Base-by-base conservation (phyloP, 805 yeast species). In the Hagleromyces aurorensis region DNA sequence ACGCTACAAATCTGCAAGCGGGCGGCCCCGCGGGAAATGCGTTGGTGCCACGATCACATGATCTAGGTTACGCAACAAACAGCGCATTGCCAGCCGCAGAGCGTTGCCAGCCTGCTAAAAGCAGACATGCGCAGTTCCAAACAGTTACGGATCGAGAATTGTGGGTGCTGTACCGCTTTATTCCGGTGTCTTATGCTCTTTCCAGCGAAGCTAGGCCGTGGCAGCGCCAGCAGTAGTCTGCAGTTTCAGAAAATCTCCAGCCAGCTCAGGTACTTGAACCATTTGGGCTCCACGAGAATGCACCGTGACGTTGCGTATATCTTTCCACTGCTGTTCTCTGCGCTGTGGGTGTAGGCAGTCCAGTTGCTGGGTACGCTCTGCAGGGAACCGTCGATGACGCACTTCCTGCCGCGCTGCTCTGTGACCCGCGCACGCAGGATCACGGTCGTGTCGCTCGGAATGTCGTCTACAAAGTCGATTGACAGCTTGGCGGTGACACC, bases 401-500 rank as follows among this genome's bases (percentile, higher is more conserved):
- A 89, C 56, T 86, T 87, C 24, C 97, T 64, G 0, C 96, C 96
- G 37, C 77, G 78, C 8, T 57, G 48, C 44, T 79, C 73, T 1
- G 53, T 53, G 1, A 87, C 86, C 25, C 69, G 63, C 0, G 93
- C 94, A 23, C 64, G 64, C 27, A 91, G 56, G 9, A 84, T 63
- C 2, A 86, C 71, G 7, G 77, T 72, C 13, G 77, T 63, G 36
- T 74, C 70, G 0, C 86, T 78, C 5, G 62, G 52, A 4, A 57
- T 56, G 23, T 67, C 66, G n/a, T 50, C 36, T 7, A 44, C 21
- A 55, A 84, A 89, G 30, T 79, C 65, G 6, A 89, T 63, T 3
- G 69, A 57, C 23, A 89, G 61, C 29, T 66, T 69, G 0, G 95
- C 98, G 0, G 98, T 89, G 14, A 91, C 95, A 9, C 97, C 98